phyloP scores from a whole-genome alignment of 2,329 filamentous ascomycete species.

The Aspergillus neotritici region DNA sequence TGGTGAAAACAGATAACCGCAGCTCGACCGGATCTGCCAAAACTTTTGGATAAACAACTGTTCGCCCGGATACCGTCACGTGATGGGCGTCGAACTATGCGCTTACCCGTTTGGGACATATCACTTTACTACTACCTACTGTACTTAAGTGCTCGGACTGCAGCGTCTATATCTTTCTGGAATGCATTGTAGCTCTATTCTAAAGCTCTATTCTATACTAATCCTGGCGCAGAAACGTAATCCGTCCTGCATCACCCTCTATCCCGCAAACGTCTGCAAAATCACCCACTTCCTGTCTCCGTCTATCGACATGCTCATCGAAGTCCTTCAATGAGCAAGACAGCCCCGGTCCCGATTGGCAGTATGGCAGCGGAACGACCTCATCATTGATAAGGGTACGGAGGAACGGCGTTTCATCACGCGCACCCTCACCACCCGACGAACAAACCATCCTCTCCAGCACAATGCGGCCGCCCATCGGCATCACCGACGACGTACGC shows the following conservation, averaged over 20 bases:
- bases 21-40: conserved; percentile 6
- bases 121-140: no score
- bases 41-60: conserved; percentile 20
- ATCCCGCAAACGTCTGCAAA: conserved; percentile 48
- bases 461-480: conserved; percentile 53
- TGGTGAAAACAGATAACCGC: not conserved
- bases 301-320: conserved; percentile 33
- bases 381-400: conserved; percentile 55
- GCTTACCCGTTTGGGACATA: conserved; percentile 1
- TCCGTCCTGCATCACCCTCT: conserved; percentile 34
- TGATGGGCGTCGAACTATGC: conserved; percentile 4
- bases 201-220: conserved; percentile 2
- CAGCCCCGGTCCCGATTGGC: conserved; percentile 42
- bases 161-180: not conserved
- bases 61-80: conserved; percentile 21
- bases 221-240: conserved; percentile 48
- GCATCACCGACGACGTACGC: conserved; percentile 51
- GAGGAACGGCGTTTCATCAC: conserved; percentile 35
- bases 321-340: conserved; percentile 47
- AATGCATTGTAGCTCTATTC: not conserved
- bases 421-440: conserved; percentile 6
- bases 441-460: conserved; percentile 50
- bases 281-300: conserved; percentile 41
- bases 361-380: conserved; percentile 46
- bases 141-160: no score